phyloP scores from a whole-genome alignment of 1,139 yeast genomes.

The Geotrichum histeridarum region DNA sequence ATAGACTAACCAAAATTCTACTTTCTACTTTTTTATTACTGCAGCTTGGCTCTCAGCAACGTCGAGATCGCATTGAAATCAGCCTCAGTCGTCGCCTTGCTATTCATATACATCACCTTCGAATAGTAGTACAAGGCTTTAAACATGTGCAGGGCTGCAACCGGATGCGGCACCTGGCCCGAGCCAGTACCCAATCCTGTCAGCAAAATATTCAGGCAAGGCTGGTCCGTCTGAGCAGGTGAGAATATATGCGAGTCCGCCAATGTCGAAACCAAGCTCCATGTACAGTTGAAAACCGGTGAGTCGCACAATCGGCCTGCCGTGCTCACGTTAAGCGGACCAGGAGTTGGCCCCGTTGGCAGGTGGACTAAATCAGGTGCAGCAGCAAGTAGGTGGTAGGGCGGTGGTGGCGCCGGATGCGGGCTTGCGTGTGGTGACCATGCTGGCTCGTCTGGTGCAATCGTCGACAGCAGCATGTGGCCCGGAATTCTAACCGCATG shows the following conservation, averaged over 20 bases:
- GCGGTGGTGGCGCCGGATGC: not conserved
- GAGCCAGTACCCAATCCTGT: constrained; percentile 52
- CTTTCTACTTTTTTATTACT: too few species aligned
- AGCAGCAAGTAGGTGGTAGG: not conserved
- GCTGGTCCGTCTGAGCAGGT: not conserved
- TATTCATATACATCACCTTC: not conserved
- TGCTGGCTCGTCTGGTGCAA: not conserved
- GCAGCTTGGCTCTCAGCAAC: too few species aligned
- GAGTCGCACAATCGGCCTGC: constrained; percentile 2
- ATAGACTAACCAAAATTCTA: too few species aligned
- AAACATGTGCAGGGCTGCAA: constrained; percentile 15
- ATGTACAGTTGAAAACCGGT: constrained; percentile 44
- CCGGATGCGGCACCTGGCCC: constrained; percentile 42
- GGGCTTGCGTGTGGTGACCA: not conserved
- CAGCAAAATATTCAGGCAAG: constrained; percentile 34
- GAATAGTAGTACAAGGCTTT: constrained; percentile 7
- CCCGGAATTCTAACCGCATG: constrained; percentile 24
- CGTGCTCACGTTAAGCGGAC: not conserved
- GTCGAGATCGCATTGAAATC: too few species aligned
- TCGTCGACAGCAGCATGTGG: not conserved
- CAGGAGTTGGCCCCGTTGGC: constrained; percentile 45
- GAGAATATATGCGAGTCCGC: constrained; percentile 29
- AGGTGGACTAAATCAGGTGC: constrained; percentile 40
- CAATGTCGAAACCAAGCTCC: constrained; percentile 39
- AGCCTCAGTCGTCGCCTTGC: too few species aligned